Percentiles rank a stretch among this genome's conserved stretches.
phyloP scores from a whole-genome alignment of 768 basidiomycete genomes.

The Mycena galericulata region DNA sequence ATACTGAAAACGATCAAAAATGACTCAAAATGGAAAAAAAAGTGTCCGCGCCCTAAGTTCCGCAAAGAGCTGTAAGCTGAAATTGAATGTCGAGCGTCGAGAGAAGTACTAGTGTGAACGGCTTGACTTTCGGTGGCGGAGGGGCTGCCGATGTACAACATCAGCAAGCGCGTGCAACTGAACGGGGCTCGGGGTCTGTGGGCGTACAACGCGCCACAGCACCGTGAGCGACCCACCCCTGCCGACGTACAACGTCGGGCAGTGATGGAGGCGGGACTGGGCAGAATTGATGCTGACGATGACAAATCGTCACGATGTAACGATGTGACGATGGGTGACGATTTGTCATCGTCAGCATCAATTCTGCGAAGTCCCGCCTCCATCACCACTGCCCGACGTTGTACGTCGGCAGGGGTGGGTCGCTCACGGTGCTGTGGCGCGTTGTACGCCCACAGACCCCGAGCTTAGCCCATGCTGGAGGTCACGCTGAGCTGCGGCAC shows the following conservation, averaged over 20 bases:
- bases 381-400: slow-evolving; percentile 14
- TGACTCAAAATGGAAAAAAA: too few species aligned
- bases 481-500: not conserved
- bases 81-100: slow-evolving; percentile 3
- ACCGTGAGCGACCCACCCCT: not conserved
- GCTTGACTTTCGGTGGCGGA: not conserved
- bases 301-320: too few species aligned
- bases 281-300: not conserved
- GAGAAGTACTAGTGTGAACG: not conserved
- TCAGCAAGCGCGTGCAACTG: not conserved
- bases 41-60: too few species aligned
- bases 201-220: slow-evolving; percentile 16
- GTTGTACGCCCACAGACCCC: slow-evolving; percentile 20
- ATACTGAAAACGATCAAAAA: not conserved
- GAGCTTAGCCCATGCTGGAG: not conserved
- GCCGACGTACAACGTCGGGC: slow-evolving; percentile 25
- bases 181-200: not conserved
- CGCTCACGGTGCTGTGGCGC: slow-evolving; percentile 9
- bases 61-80: too few species aligned
- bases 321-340: slow-evolving; percentile 3
- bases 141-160: slow-evolving; percentile 22
- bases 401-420: slow-evolving; percentile 15
- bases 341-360: slow-evolving; percentile 2
- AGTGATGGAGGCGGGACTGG: not conserved
- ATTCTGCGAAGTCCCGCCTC: too few species aligned